Evolutionary conservation across 139 green algal species (phyloP), one percentile per base, ranked within the genome.

Genomic region (Haematococcus sp.): DNA sequence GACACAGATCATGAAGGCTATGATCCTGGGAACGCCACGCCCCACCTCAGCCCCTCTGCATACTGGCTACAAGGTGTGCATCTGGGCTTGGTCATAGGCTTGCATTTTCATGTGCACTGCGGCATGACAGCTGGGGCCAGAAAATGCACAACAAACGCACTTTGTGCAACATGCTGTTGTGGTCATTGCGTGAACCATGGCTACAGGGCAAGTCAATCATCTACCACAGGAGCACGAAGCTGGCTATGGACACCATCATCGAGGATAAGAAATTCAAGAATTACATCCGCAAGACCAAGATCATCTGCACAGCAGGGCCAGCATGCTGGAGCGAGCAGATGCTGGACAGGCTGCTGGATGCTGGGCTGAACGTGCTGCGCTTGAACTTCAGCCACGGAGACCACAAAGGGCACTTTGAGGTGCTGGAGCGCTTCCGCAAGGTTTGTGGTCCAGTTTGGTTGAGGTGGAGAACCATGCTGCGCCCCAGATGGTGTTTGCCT

Each of bases 301-400:
- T 90, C 56, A 74, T 90, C 35, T 92, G 86, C 77, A 91, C 86
- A 13, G 75, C 88, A 19, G 86, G 86, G 2, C 89, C 89, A 1
- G 81, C 81, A 19, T 93, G 81, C 70, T 86, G 85, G 81, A 66
- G 73, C 31, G 84, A 88, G 73, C 71, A 85, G 43, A 76, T 77
- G 1, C 55, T 93, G 11, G 73, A 77, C 22, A 80, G 86, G 68
- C 74, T 94, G 56, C 68, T 94, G 40, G 77, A 86, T 35, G 85
- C 89, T 7, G 90, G 90, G n/a, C 86, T 91, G 77, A 81, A 82
- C 74, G 40, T 58, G 5, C 40, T 88, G 40, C 83, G 88, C 28
- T 67, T 93, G 17, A 93, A 92, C 76, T 93, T 93, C 74, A 84
- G 71, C 35, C 88, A 93, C 72, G 88, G 88, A 22, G 78, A 86